Evolutionary conservation across 805 yeast genomes (phyloP).

Genomic region (Candida ficus): DNA sequence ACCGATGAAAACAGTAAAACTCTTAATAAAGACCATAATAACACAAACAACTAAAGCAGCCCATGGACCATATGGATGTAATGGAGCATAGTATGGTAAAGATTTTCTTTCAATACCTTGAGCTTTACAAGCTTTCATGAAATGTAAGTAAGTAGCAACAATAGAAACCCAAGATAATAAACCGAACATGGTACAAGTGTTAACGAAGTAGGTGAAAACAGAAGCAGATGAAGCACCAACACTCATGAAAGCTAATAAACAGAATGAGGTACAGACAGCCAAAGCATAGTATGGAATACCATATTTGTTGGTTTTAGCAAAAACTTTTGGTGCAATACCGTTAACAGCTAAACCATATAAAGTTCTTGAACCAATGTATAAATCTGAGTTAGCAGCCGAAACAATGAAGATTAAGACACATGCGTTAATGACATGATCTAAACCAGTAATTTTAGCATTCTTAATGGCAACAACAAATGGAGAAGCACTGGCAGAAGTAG

Average conservation of each 20-base stretch:
- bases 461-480: constrained; percentile 73
- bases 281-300: constrained; percentile 70
- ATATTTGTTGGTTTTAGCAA: constrained; percentile 56
- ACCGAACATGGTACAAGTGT: constrained; percentile 73
- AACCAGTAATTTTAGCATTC: constrained; percentile 55
- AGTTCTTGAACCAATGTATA: constrained; percentile 74
- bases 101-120: constrained; percentile 56
- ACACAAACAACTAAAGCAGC: constrained; percentile 50
- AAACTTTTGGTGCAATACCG: constrained; percentile 68
- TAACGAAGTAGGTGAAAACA: constrained; percentile 66
- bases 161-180: constrained; percentile 72
- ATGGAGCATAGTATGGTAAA: constrained; percentile 61
- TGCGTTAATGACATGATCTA: constrained; percentile 75
- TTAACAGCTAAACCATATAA: constrained; percentile 66
- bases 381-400: constrained; percentile 77
- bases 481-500: constrained; percentile 63
- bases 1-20: constrained; percentile 67
- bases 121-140: constrained; percentile 58
- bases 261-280: constrained; percentile 43
- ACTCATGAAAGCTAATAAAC: constrained; percentile 67
- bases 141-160: constrained; percentile 59
- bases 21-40: constrained; percentile 58
- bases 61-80: constrained; percentile 65
- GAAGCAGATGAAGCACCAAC: constrained; percentile 51
- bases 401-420: constrained; percentile 72